Base-by-base conservation (phyloP, 2,329 filamentous ascomycete genomes). In the Arthrobotrys entomopaga region DNA sequence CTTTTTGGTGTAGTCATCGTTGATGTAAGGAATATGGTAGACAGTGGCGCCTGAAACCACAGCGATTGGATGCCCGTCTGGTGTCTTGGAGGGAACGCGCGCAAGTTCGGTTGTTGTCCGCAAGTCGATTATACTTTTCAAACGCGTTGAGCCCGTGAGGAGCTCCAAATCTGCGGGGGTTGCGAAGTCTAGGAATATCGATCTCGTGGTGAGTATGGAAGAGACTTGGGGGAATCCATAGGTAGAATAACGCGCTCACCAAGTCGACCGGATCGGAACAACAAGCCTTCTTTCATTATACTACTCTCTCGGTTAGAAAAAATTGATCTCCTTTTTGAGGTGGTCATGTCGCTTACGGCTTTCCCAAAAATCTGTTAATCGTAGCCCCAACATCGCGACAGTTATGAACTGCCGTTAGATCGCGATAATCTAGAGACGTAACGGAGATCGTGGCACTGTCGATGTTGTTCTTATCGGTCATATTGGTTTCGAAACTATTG, bases 51-150 rank as follows among this genome's bases (percentile, higher is more conserved):
- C 48, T 6, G 63, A 58, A 1, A 70, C 78, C 89, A 87, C 79
- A 86, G 86, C 29, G 93, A 80, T 40, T 95, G 84, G 77, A 88
- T 86, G 38, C 34, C 46, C 48, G 67, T 54, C 19, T 56, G 65
- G 29, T 7, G 60, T 58, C 61, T 59, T 52, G 77, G 61, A 42
- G 22, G 65, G 54, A 19, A 63, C 81, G 72, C 84, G 91, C 88
- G 89, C 88, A 75, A 60, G 70, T 11, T 74, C 70, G 11, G 63
- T 53, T 40, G 67, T 53, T 1, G 92, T 91, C 65, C 93, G 87
- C 10, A 96, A 83, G 82, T 96, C 93, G 72, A 96, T 86, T 46
- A 96, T 86, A 1, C 88, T 91, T 77, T 85, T 87, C 76, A 96
- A 86, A 20, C 86, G 84, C 77, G 89, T 85, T 34, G 87, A 84